Base-by-base conservation (phyloP, 2,329 filamentous ascomycete species). In the Pseudocercospora eumusae region DNA sequence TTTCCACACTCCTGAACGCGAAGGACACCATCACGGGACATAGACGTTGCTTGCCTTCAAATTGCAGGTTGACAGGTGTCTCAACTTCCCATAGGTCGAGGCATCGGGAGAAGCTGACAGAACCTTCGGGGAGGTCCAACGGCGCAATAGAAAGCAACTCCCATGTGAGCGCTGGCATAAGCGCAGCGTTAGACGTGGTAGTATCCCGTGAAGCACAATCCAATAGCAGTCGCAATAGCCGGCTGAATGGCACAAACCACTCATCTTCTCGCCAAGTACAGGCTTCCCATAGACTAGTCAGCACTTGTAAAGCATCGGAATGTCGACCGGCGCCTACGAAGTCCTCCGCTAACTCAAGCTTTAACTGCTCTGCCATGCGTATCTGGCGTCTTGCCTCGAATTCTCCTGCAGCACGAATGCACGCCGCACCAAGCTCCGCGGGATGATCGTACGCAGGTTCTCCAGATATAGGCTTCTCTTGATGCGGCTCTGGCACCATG, bases 211-310 rank as follows among this genome's bases (percentile, higher is more conserved):
- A 54, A 15, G 59, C 83, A 69, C 83, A 85, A 61, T 84, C 79
- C 64, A 84, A 78, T 40, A 87, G 73, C 8, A 79, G 75, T 77
- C 80, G 82, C 49, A 83, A 76, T 44, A 86, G 80, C 44, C 82
- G 80, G 57, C 78, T 78, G 64, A 86, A 83, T 3, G 86, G 76
- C 45, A 75, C 71, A 79, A 82, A 85, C 85, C 86, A 88, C n/a
- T 82, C 79, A 69, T 85, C 81, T 47, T 74, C 74, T 50, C 86
- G 81, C 86, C 86, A 88, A n/a, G 76, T 79, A 71, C 83, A 80
- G 9, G 72, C 77, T 44, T 81, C 71, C 85, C 85, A 88, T 1
- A 86, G 70, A 3, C 83, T 78, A 36, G 75, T 75, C 20, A 88
- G 75, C 2, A 83, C 74, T 23, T 78, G 71, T 57, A 83, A 75